These are phyloP conservation scores for Marchantia paleacea DNA, from an alignment of 225 moss, liverwort and hornwort species.

Conservation along the genomic window DNA sequence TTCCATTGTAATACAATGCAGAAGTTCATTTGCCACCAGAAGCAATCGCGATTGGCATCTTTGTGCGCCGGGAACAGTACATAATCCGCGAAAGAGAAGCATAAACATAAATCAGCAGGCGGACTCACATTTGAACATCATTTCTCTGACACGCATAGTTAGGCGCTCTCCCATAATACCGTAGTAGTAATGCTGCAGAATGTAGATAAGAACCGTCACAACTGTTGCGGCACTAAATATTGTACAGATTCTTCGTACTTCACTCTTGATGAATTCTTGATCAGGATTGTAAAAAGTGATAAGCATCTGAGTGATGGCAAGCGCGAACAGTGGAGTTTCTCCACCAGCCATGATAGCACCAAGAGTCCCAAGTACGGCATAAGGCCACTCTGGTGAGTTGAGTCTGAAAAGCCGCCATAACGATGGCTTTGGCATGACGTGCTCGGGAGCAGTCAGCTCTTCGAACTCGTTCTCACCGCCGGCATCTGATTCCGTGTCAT, in stretches of 20 bases:
- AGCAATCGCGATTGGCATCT: not conserved
- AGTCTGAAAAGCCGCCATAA: constrained; percentile 81
- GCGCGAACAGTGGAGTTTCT: constrained; percentile 86
- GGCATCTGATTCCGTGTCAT: constrained; percentile 72
- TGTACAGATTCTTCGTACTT: constrained; percentile 77
- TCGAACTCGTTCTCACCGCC: constrained; percentile 60
- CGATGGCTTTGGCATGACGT: constrained; percentile 44
- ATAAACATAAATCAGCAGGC: not conserved
- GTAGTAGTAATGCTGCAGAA: constrained; percentile 88
- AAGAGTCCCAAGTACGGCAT: constrained; percentile 69
- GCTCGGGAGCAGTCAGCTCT: constrained; percentile 31
- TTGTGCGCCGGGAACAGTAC: no score
- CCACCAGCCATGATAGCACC: constrained; percentile 86
- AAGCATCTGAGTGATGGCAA: constrained; percentile 89
- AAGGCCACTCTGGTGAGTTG: constrained; percentile 93
- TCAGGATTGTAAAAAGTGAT: constrained; percentile 84
- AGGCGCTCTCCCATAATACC: constrained; percentile 91
- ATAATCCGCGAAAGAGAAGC: not conserved
- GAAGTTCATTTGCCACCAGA: not conserved
- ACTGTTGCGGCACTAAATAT: constrained; percentile 78
- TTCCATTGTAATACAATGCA: not conserved
- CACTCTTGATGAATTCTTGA: constrained; percentile 49
- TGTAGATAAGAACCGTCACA: constrained; percentile 72
- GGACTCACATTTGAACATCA: constrained; percentile 52
- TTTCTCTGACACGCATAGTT: constrained; percentile 81